Evolutionary conservation across 1,139 yeast genomes (phyloP).

Genomic region (Meyerozyma carpophila): DNA sequence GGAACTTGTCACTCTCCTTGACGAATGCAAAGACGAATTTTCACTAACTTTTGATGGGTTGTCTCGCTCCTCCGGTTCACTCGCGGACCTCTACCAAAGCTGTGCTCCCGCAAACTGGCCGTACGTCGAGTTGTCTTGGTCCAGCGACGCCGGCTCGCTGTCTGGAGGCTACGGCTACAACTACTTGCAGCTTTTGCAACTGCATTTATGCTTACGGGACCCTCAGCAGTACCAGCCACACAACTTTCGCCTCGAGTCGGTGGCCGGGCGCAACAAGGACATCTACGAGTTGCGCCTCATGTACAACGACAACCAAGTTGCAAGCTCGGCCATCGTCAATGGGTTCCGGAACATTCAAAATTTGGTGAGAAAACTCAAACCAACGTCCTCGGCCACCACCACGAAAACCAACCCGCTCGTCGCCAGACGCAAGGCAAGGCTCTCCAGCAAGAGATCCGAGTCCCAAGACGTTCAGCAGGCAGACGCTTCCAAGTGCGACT

Average conservation of each 20-base stretch:
- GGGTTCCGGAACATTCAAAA: conserved; percentile 95
- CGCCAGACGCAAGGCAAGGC: conserved; percentile 37
- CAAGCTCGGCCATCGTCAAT: conserved; percentile 72
- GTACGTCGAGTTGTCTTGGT: conserved; percentile 53
- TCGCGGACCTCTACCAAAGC: conserved; percentile 21
- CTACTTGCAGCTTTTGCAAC: conserved; percentile 41
- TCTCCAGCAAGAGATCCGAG: conserved; percentile 11
- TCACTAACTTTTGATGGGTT: conserved; percentile 11
- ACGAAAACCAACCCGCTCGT: conserved; percentile 33
- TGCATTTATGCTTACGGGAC: conserved; percentile 19
- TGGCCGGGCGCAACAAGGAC: conserved; percentile 72
- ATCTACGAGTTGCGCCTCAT: conserved; percentile 60
- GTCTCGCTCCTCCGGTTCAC: conserved; percentile 7
- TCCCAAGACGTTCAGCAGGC: conserved; percentile 22
- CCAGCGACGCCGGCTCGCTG: conserved; percentile 68
- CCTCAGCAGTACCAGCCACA: conserved; percentile 14
- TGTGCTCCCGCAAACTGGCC: conserved; percentile 60
- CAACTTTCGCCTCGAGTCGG: conserved; percentile 18
- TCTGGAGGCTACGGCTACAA: conserved; percentile 86
- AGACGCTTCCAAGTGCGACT: conserved; percentile 69
- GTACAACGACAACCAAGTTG: conserved; percentile 34
- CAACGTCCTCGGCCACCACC: conserved; percentile 14
- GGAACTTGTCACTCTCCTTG: conserved; percentile 70
- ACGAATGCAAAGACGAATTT: conserved; percentile 34
- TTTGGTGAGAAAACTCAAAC: conserved; percentile 75